Conservation (phyloP, 2,329 filamentous ascomycete genomes). For the Apiospora koreana region DNA sequence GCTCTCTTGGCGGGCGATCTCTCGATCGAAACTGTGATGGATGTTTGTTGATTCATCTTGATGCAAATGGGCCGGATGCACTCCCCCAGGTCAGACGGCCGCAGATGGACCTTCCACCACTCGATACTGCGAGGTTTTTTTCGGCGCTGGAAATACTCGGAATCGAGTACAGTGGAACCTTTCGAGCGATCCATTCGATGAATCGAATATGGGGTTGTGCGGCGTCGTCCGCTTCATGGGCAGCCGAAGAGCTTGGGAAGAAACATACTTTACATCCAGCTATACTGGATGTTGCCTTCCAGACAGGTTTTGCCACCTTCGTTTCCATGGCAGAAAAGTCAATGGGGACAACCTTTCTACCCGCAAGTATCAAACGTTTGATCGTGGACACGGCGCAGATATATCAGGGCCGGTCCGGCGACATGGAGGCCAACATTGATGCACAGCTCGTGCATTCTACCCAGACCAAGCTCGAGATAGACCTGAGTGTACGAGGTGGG, state of each 20-base stretch:
- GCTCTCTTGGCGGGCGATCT: constrained; percentile 11
- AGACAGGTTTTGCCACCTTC: constrained; percentile 34
- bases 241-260: constrained; percentile 22
- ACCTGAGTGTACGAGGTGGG: background rate
- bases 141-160: constrained; percentile 13
- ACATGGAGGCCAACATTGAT: background rate
- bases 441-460: background rate
- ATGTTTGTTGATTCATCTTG: background rate
- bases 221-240: background rate
- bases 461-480: background rate
- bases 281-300: constrained; percentile 29
- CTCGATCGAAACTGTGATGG: background rate
- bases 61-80: too few relatives aligned
- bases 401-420: background rate
- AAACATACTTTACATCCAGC: background rate
- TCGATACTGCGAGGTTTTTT: constrained; percentile 17
- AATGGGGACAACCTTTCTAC: constrained; percentile 21
- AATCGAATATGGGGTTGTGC: constrained; percentile 18
- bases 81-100: too few relatives aligned
- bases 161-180: constrained; percentile 19
- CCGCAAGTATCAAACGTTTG: constrained; percentile 10
- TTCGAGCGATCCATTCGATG: constrained; percentile 13
- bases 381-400: background rate
- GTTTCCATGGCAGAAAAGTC: constrained; percentile 22
- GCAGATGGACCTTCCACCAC: constrained; percentile 14